phyloP scores from a whole-genome alignment of 2,329 filamentous ascomycete species.

The Hirsutella rhossiliensis region DNA sequence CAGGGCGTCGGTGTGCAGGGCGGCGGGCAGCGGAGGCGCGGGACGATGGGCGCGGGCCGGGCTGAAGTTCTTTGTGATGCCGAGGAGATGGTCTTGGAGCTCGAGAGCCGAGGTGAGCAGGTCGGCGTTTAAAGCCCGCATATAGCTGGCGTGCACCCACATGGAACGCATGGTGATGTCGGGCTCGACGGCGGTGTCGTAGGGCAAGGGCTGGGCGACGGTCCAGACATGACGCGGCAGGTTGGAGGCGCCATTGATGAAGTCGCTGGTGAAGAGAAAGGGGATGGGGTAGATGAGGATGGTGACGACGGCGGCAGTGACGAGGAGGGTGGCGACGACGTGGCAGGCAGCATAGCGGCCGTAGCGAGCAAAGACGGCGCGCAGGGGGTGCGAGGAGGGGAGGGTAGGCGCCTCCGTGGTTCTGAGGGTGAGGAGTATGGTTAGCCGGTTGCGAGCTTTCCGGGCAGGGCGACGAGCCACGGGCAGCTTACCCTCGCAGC shows the following conservation, averaged over 20 bases:
- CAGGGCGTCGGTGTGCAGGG: constrained; percentile 22
- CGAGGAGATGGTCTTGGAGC: constrained; percentile 59
- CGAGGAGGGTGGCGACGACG: constrained; percentile 60
- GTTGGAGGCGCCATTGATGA: constrained; percentile 57
- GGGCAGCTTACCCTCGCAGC: constrained; percentile 53
- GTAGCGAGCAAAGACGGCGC: constrained; percentile 53
- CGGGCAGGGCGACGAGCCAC: no score
- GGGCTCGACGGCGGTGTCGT: constrained; percentile 34
- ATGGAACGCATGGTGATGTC: constrained; percentile 75
- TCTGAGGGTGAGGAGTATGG: constrained; percentile 25
- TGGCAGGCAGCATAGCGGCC: constrained; percentile 59
- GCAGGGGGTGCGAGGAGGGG: constrained; percentile 51
- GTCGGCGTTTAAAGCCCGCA: constrained; percentile 56
- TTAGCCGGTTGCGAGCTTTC: not conserved
- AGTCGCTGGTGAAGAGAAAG: constrained; percentile 62
- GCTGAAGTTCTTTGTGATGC: constrained; percentile 42
- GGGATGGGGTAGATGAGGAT: constrained; percentile 63
- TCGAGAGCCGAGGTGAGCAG: constrained; percentile 55
- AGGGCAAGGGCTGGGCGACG: constrained; percentile 51
- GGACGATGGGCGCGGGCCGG: constrained; percentile 25
- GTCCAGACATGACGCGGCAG: constrained; percentile 76
- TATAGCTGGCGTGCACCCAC: constrained; percentile 73
- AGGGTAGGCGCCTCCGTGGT: constrained; percentile 64
- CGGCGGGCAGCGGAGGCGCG: constrained; percentile 14
- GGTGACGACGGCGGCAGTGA: constrained; percentile 60